Evolutionary conservation across 2,329 filamentous ascomycete genomes (phyloP).

Genomic region (Huntiella moniliformis): DNA sequence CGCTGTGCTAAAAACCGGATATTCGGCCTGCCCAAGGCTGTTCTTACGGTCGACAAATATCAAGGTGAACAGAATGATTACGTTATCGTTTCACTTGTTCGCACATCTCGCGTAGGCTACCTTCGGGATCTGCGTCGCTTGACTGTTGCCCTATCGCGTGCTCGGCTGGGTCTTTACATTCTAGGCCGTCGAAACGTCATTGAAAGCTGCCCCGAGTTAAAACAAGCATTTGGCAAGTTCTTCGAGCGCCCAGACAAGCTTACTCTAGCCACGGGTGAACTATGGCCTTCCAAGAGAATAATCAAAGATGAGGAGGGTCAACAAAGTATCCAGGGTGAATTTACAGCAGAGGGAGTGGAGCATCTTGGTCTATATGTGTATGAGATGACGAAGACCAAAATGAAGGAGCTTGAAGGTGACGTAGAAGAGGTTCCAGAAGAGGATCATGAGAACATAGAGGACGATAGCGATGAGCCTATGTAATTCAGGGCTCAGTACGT

Average conservation of each 20-base stretch:
- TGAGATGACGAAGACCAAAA: slow-evolving; percentile 65
- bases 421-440: slow-evolving; percentile 9
- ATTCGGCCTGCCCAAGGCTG: slow-evolving; percentile 75
- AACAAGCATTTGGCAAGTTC: slow-evolving; percentile 66
- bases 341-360: slow-evolving; percentile 75
- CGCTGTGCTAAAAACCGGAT: slow-evolving; percentile 66
- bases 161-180: slow-evolving; percentile 78
- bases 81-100: slow-evolving; percentile 79
- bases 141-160: slow-evolving; percentile 85
- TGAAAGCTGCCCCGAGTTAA: slow-evolving; percentile 71
- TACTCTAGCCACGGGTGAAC: slow-evolving; percentile 63
- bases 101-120: slow-evolving; percentile 78
- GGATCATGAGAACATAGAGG: neutral
- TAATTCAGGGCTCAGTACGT: neutral
- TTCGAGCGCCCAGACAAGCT: slow-evolving; percentile 65
- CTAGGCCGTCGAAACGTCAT: slow-evolving; percentile 78
- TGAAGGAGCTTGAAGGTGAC: slow-evolving; percentile 29
- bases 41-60: slow-evolving; percentile 95
- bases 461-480: neutral
- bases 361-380: slow-evolving; percentile 92
- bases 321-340: slow-evolving; percentile 32
- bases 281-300: slow-evolving; percentile 52
- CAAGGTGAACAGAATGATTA: slow-evolving; percentile 99
- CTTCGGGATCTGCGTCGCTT: slow-evolving; percentile 82
- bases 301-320: slow-evolving; percentile 21